Conservation (phyloP, 768 basidiomycete species). For the Tremella mesenterica region DNA sequence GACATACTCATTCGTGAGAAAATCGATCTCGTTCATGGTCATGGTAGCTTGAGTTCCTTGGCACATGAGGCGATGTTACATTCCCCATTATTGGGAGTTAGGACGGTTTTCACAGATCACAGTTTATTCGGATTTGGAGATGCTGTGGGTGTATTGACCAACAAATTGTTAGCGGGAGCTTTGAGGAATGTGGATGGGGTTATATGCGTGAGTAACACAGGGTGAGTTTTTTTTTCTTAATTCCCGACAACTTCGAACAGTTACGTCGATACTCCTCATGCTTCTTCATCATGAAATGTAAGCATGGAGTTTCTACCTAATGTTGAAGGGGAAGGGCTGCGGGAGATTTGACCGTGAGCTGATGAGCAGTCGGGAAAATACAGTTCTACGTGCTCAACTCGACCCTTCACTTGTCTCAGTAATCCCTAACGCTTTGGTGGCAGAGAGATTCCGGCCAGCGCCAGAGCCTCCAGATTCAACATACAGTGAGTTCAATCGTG, state of each 20-base stretch:
- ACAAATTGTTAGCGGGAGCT: slow-evolving; percentile 81
- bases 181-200: slow-evolving; percentile 86
- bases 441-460: slow-evolving; percentile 72
- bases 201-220: slow-evolving; percentile 93
- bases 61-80: slow-evolving; percentile 90
- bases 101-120: slow-evolving; percentile 94
- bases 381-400: slow-evolving; percentile 74
- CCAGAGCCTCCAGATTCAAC: slow-evolving; percentile 36
- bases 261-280: not conserved
- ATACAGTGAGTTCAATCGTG: slow-evolving; percentile 49
- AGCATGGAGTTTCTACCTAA: too few species aligned
- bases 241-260: too few species aligned
- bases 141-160: slow-evolving; percentile 92
- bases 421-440: slow-evolving; percentile 84
- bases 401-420: slow-evolving; percentile 69
- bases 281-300: not conserved
- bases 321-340: too few species aligned
- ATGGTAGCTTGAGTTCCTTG: slow-evolving; percentile 79
- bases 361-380: slow-evolving; percentile 82
- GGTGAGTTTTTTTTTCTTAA: slow-evolving; percentile 50
- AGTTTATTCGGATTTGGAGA: slow-evolving; percentile 94
- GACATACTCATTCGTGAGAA: slow-evolving; percentile 78
- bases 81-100: slow-evolving; percentile 65
- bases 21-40: slow-evolving; percentile 79
- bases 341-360: slow-evolving; percentile 1